Evolutionary conservation across 169 alveolate genomes (phyloP), one percentile per base, ranked within the genome.

Genomic region (Miamiensis avidus): DNA sequence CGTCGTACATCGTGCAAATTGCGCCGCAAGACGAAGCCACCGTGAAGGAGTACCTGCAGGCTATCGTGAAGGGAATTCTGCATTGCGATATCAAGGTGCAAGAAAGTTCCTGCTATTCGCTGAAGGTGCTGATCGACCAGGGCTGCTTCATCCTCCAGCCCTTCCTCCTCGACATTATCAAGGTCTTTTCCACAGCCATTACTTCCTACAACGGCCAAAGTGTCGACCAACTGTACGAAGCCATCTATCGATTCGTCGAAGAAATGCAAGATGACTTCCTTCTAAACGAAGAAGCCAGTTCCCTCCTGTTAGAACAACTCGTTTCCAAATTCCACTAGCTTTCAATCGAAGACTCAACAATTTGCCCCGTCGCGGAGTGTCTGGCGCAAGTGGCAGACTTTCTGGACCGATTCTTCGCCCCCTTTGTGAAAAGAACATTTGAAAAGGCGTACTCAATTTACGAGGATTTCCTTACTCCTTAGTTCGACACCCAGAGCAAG

Each of bases 91-190:
- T n/a, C 28, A n/a, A 79, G 26, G 28, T 79, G 30, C n/a, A 79
- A 65, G 84, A 79, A 20, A 34, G 84, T 29, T 34, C 84, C 4
- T 79, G 84, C 65, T 34, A 79, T 16, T 49, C 75, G n/a, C 64
- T 79, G 29, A 49, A 34, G 26, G 84, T 34, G 6, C 65, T 79
- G 34, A 74, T 79, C 0, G 75, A 79, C 20, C 28, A 79, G 15
- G 84, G 84, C 34, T 34, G 76, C 0, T 29, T 49, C 31, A 79
- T 79, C 1, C 49, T 79, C 27, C 34, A 65, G 29, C 84, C 84
- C 4, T 79, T 34, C 49, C 64, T 79, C 27, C 33, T 29, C 20
- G 84, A 79, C 29, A 34, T 79, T 72, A 49, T 79, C 11, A 33
- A 77, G 1, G 82, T 77, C 20, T 49, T 49, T 49, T 4, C 20